Base-by-base conservation (phyloP, 164 flowering plant genomes). In the Annona squamosa region DNA sequence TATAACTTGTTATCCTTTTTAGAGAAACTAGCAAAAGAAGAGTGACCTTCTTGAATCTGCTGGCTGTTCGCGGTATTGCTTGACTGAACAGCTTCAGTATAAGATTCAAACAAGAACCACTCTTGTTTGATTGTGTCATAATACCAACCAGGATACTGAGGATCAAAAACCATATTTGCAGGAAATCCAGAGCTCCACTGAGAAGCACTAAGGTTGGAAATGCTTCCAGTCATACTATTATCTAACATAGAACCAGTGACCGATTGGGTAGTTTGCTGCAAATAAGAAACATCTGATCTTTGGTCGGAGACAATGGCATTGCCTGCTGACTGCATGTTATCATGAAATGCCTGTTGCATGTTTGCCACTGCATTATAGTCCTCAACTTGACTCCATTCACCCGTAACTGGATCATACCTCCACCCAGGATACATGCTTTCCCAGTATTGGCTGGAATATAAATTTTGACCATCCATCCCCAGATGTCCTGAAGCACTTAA, bases 111-210 rank as follows among this genome's bases (percentile, higher is more conserved):
- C n/a, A 81, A 9, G 47, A 79, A 80, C 99, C 99, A 95, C 74
- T 87, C 89, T 74, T 81, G 88, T 70, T 83, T 72, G 70, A 84
- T 79, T 17, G 89, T 87, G 75, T 95, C 98, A 81, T 88, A 95
- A 74, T 90, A 91, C 97, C 94, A 93, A 74, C 88, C 98, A 71
- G 99, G 99, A 66, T 89, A 91, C 72, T 91, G 99, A 62, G 97
- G 91, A 79, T 93, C 97, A 84, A 95, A 95, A 13, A 89, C 78
- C 97, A 93, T 93, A 80, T 90, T 89, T 17, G 86, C 75, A 9
- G 97, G 98, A 75, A 88, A 90, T 46, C 81, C 88, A 71, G 77
- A 83, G 76, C 71, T 83, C 70, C 72, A 89, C 75, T 86, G 88
- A 61, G 87, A 78, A 45, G 65, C 80, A 79, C 77, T 88, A 91